These are phyloP conservation scores for Leccinellum luteum DNA, from an alignment of 768 basidiomycete species.

Conservation along the genomic window DNA sequence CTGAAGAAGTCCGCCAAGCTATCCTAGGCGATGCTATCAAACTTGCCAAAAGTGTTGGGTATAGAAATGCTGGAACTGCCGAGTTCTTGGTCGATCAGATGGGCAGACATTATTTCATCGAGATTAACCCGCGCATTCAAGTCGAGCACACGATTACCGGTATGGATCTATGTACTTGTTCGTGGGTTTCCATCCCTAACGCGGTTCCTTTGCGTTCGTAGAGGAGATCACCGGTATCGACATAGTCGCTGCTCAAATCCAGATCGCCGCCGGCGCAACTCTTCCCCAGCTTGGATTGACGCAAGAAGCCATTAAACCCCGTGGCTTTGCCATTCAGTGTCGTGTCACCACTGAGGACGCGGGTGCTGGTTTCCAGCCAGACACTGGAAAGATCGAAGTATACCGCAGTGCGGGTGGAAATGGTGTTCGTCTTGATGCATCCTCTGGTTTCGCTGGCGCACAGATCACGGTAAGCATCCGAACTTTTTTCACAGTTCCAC, in stretches of 20 bases:
- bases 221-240: slow-evolving; percentile 99
- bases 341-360: slow-evolving; percentile 98
- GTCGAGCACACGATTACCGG: slow-evolving; percentile 99
- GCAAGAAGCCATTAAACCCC: slow-evolving; percentile 93
- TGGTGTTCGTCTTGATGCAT: slow-evolving; percentile 94
- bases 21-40: slow-evolving; percentile 92
- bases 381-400: slow-evolving; percentile 99
- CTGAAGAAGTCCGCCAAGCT: slow-evolving; percentile 85
- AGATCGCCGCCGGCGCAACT: slow-evolving; percentile 98
- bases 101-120: slow-evolving; percentile 98
- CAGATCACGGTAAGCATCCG: slow-evolving; percentile 84
- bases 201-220: slow-evolving; percentile 29
- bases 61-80: slow-evolving; percentile 96
- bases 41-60: slow-evolving; percentile 89
- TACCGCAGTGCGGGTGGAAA: slow-evolving; percentile 99
- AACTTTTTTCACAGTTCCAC: background rate
- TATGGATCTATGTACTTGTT: slow-evolving; percentile 31
- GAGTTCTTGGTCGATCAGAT: slow-evolving; percentile 98
- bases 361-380: slow-evolving; percentile 89
- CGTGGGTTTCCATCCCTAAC: background rate
- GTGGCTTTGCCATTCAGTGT: slow-evolving; percentile 97
- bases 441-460: slow-evolving; percentile 96
- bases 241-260: slow-evolving; percentile 98
- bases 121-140: slow-evolving; percentile 99
- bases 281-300: slow-evolving; percentile 93